Conservation (phyloP, 768 basidiomycete species). For the Dentipellis sp. region DNA sequence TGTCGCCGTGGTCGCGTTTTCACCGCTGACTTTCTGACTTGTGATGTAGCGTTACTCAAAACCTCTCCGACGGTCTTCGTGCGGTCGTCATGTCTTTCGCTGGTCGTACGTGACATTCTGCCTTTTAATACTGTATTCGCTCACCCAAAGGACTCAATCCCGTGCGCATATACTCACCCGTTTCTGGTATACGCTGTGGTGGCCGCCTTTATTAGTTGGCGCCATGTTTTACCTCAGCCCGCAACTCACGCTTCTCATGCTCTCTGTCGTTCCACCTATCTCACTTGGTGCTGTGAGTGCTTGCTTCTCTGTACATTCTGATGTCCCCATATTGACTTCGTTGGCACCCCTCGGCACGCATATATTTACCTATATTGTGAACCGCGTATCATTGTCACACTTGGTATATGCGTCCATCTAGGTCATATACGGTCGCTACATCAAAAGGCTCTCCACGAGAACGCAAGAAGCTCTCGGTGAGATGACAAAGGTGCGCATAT, state of each 20-base stretch:
- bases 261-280: constrained; percentile 83
- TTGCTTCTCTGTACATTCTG: not conserved
- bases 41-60: constrained; percentile 56
- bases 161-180: not conserved
- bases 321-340: not conserved
- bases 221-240: constrained; percentile 94
- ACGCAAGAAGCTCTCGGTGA: constrained; percentile 95
- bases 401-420: constrained; percentile 23
- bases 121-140: not conserved
- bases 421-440: constrained; percentile 94
- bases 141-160: not conserved
- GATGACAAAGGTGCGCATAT: constrained; percentile 62
- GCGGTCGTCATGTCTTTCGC: constrained; percentile 91
- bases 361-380: not conserved
- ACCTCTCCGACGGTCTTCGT: constrained; percentile 71
- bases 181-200: too few relatives aligned
- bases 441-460: constrained; percentile 82
- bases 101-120: constrained; percentile 51
- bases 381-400: constrained; percentile 1
- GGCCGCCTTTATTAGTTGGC: constrained; percentile 43
- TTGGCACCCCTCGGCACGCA: not conserved
- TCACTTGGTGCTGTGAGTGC: constrained; percentile 69
- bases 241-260: constrained; percentile 84
- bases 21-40: too few relatives aligned
- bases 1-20: too few relatives aligned